Evolutionary conservation across 176 grass and related monocot species (phyloP), one percentile per base, ranked within the genome.

Genomic region (Carex cristatella): DNA sequence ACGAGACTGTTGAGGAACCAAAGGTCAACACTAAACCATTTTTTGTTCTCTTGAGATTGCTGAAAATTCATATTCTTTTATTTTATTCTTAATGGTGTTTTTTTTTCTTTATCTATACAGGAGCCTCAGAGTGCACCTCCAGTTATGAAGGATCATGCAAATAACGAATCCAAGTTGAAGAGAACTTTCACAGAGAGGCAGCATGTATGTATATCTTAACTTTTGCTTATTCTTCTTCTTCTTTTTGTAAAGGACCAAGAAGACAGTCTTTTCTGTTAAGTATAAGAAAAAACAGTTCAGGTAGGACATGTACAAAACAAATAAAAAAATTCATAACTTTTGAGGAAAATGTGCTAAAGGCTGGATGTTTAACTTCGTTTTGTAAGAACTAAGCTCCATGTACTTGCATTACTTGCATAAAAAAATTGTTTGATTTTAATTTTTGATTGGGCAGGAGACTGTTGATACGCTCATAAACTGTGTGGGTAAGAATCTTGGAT

Each of bases 41-140:
- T 82, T 28, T 65, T 28, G 33, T 82, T 48, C 37, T 82, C 11
- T 7, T 5, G 44, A 59, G 32, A 28, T 63, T 46, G 7, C 8
- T 64, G 37, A 44, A 46, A 16, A 14, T 65, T 46, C 30, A 81
- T 28, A 32, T 65, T 44, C 55, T 27, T 33, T 40, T 3, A 61
- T 44, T 69, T 67, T 67, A 9, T 68, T 83, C 63, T 32, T 55
- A 80, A 82, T 71, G 14, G 16, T 58, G 13, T 14, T 85, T 70
- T 6, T 84, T 82, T 90, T 57, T 80, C 83, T 65, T 63, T 65
- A 54, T 72, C 48, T 51, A 46, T 86, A 81, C 85, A 95, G 96
- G 96, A 99, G 89, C 96, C 93, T 68, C 93, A 99, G 85, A 92
- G 93, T 91, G 93, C 96, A 60, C 93, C 96, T 62, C 93, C 96